These are phyloP conservation scores for Malassezia arunalokei DNA, from an alignment of 1,284 basidiomycete species.

Conservation along the genomic window DNA sequence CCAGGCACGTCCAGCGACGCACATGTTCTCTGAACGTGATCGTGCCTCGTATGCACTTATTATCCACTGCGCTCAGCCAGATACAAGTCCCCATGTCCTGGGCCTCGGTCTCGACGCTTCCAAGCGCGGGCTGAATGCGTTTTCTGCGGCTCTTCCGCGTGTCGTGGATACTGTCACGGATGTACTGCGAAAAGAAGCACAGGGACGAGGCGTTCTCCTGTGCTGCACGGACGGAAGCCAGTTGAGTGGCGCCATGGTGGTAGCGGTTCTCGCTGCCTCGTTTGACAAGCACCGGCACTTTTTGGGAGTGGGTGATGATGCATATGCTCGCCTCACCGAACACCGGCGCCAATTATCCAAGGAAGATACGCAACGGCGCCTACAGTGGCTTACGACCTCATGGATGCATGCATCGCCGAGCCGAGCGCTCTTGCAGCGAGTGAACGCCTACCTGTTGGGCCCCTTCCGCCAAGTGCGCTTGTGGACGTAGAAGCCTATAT, in stretches of 20 bases:
- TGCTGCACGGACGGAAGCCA: constrained; percentile 21
- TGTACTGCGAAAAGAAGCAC: constrained; percentile 2
- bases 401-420: not conserved
- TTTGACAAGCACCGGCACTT: constrained; percentile 36
- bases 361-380: constrained; percentile 10
- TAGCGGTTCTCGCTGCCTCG: constrained; percentile 19
- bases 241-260: constrained; percentile 18
- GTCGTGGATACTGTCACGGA: constrained; percentile 17
- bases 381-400: constrained; percentile 13
- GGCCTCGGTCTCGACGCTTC: constrained; percentile 2
- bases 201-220: constrained; percentile 10
- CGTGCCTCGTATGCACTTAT: not conserved
- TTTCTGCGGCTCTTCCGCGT: constrained; percentile 15
- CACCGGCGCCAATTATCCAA: constrained; percentile 9
- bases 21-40: not conserved
- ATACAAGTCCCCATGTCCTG: not conserved
- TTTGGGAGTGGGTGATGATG: constrained; percentile 2
- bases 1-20: not conserved
- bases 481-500: not conserved
- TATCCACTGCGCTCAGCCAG: not conserved
- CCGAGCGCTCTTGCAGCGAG: constrained; percentile 13
- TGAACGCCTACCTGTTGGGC: constrained; percentile 13
- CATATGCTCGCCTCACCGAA: not conserved
- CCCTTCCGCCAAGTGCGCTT: constrained; percentile 3
- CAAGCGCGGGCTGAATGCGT: constrained; percentile 22